These are phyloP conservation scores for Emergomyces orientalis DNA, from an alignment of 2,329 filamentous ascomycete genomes.

Conservation along the genomic window DNA sequence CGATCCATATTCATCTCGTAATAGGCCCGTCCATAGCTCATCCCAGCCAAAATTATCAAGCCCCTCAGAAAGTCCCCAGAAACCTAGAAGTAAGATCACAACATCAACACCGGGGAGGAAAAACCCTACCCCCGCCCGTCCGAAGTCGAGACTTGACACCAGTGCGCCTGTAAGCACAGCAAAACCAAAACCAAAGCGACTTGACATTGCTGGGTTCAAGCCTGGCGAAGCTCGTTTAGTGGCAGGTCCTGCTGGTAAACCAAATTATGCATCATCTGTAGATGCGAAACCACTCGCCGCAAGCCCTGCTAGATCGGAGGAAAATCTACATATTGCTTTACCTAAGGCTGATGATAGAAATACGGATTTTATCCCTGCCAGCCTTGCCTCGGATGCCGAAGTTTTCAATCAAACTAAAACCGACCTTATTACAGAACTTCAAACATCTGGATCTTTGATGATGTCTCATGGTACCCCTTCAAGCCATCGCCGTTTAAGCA, in stretches of 20 bases:
- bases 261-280: conserved; percentile 13
- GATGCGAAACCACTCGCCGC: conserved; percentile 19
- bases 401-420: not conserved
- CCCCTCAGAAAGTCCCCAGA: conserved; percentile 16
- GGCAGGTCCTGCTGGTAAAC: conserved; percentile 22
- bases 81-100: conserved; percentile 22
- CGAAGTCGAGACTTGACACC: conserved; percentile 26
- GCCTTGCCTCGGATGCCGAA: not conserved
- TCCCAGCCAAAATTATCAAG: conserved; percentile 23
- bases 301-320: conserved; percentile 25
- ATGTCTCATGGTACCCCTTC: conserved; percentile 6
- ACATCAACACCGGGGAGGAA: conserved; percentile 25
- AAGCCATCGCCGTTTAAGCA: conserved; percentile 8
- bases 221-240: conserved; percentile 19
- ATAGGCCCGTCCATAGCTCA: conserved; percentile 13
- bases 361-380: conserved; percentile 16
- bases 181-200: conserved; percentile 26
- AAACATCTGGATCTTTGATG: not conserved
- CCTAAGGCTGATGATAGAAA: conserved; percentile 30
- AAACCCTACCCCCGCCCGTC: conserved; percentile 22
- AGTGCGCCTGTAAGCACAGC: conserved; percentile 22
- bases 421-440: not conserved
- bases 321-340: conserved; percentile 43
- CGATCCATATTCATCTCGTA: conserved; percentile 41
- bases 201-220: conserved; percentile 26